A percentile compares a stretch with the other conserved stretches of the same genome.
Conservation (phyloP, 2,329 filamentous ascomycete genomes). For the Aspergillus intermedius region DNA sequence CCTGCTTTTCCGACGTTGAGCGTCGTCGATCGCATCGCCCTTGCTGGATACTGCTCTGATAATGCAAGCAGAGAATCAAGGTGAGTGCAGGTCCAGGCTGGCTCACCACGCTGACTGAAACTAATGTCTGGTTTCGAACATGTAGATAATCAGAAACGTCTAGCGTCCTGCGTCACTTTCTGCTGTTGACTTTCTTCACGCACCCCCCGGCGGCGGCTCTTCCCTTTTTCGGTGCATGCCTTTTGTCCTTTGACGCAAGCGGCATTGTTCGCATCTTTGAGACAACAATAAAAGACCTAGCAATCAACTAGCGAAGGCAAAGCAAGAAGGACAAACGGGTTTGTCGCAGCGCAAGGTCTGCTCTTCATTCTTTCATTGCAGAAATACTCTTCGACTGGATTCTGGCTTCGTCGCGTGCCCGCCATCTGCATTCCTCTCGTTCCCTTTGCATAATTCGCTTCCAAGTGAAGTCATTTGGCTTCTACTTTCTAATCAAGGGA, state of each 20-base stretch:
- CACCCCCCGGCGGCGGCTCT: neutral
- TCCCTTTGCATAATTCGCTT: conserved; percentile 6
- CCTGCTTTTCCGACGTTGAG: conserved; percentile 6
- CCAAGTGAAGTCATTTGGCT: too few species aligned
- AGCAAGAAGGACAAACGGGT: neutral
- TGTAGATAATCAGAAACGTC: conserved; percentile 5
- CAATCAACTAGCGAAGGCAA: neutral
- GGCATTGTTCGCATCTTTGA: neutral
- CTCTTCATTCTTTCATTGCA: conserved; percentile 7
- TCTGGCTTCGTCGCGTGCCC: neutral
- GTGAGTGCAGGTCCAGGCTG: conserved; percentile 12
- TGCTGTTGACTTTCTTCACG: conserved; percentile 3
- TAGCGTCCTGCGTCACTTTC: neutral
- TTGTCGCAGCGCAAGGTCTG: conserved; percentile 16
- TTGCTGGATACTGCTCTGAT: conserved; percentile 8
- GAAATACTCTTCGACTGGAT: neutral
- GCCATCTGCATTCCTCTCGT: conserved; percentile 16
- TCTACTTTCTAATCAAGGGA: too few species aligned
- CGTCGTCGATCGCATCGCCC: conserved; percentile 12
- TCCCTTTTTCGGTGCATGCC: neutral
- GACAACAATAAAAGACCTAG: neutral
- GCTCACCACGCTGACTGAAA: conserved; percentile 2
- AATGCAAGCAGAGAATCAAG: conserved; percentile 11
- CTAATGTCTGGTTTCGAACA: conserved; percentile 1
- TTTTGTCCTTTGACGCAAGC: neutral